Evolutionary conservation across 768 basidiomycete genomes (phyloP).

Genomic region (Leucocoprinus birnbaumii): DNA sequence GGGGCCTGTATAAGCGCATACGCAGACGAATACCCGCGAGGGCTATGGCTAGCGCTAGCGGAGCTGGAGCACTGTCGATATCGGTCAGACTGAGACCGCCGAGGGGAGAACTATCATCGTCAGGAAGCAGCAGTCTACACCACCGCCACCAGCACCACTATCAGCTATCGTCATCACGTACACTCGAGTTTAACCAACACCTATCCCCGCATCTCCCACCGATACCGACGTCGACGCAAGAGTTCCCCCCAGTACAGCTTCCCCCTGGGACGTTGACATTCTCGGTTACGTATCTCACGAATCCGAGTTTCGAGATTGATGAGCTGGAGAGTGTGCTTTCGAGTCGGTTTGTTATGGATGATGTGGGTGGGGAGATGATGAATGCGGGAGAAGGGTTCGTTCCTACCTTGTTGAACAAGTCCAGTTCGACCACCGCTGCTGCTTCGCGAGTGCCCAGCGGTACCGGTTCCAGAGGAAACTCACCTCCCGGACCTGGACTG

Average conservation of each 20-base stretch:
- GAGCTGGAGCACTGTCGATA: constrained; percentile 57
- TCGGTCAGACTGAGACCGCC: constrained; percentile 23
- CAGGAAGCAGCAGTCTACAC: background rate
- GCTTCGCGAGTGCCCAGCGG: constrained; percentile 1
- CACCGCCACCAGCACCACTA: constrained; percentile 12
- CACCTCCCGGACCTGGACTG: background rate
- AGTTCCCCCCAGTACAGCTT: constrained; percentile 67
- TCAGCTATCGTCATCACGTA: background rate
- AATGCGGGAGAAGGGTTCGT: constrained; percentile 51
- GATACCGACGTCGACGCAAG: constrained; percentile 50
- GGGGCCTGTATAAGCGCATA: constrained; percentile 67
- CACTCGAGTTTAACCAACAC: constrained; percentile 32
- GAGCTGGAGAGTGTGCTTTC: constrained; percentile 76
- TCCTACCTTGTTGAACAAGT: constrained; percentile 60
- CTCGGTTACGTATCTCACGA: constrained; percentile 59
- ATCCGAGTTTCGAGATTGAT: constrained; percentile 71
- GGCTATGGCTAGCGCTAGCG: too few species aligned
- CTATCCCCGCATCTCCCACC: constrained; percentile 16
- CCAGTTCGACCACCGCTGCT: constrained; percentile 19
- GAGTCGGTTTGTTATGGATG: constrained; percentile 66
- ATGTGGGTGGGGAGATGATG: constrained; percentile 20
- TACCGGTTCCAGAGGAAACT: background rate
- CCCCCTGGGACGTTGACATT: constrained; percentile 64
- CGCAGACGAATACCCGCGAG: constrained; percentile 21
- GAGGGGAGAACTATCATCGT: background rate